Evolutionary conservation across 306 rosid species (phyloP).

Genomic region (Quercus alba): DNA sequence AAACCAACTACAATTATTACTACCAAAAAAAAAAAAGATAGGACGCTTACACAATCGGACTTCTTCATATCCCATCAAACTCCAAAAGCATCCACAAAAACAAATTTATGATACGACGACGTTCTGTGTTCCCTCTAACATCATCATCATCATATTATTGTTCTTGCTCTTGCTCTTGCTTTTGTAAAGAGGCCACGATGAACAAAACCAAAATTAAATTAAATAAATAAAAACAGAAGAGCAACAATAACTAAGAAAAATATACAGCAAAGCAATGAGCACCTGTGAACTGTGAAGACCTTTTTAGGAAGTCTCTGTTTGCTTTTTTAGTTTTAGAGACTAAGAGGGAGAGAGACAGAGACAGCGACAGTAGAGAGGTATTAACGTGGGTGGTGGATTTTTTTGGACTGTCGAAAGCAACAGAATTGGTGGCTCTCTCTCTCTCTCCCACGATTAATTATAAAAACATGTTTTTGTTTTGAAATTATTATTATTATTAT

Average conservation of each 20-base stretch:
- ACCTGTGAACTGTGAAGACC: neutral
- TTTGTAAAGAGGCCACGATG: neutral
- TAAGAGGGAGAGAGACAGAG: neutral
- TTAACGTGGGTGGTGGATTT: neutral
- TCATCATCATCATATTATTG: neutral
- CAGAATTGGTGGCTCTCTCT: neutral
- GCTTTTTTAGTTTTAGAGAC: neutral
- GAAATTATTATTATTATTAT: neutral
- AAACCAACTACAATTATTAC: neutral
- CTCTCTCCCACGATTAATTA: neutral
- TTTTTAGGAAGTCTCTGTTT: neutral
- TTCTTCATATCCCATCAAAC: conserved; percentile 20
- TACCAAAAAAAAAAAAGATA: neutral
- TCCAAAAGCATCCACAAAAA: neutral
- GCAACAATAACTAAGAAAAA: neutral
- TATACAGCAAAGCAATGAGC: no score
- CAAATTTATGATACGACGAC: neutral
- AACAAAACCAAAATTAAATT: neutral
- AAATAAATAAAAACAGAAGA: neutral
- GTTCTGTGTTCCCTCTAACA: neutral
- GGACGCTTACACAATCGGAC: conserved; percentile 9
- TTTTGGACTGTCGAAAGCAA: neutral
- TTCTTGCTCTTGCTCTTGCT: no score
- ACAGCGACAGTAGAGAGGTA: neutral
- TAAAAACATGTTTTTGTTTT: neutral